Conservation (phyloP, 257 asterid species). For the Solanum corneliomulleri region DNA sequence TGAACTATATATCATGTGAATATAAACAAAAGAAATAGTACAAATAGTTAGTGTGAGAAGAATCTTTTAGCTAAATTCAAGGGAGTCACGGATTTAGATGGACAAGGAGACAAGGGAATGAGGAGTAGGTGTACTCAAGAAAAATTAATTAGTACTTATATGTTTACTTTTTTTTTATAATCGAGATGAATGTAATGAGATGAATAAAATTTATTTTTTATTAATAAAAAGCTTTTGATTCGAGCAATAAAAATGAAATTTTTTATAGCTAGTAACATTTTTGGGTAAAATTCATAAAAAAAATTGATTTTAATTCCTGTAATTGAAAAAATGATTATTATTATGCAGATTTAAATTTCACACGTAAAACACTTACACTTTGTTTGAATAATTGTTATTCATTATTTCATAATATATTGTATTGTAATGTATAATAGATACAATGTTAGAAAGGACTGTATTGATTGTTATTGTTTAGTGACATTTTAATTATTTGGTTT, state of each 20-base stretch:
- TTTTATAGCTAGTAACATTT: neutral
- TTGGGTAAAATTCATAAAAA: neutral
- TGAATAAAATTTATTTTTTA: neutral
- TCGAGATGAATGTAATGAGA: too few relatives aligned
- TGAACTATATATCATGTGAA: neutral
- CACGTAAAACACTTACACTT: neutral
- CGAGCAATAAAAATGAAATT: neutral
- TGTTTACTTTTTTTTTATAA: neutral
- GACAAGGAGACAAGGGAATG: conserved; percentile 9
- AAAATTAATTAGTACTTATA: neutral
- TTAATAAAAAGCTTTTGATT: neutral
- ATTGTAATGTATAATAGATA: too few relatives aligned
- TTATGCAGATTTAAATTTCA: neutral
- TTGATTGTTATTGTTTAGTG: too few relatives aligned
- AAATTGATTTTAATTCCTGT: accelerated
- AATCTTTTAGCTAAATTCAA: neutral
- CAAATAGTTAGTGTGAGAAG: neutral
- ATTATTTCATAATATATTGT: too few relatives aligned
- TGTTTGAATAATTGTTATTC: too few relatives aligned
- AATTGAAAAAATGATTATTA: neutral
- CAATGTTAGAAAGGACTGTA: too few relatives aligned
- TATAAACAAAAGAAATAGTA: neutral
- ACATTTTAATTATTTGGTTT: too few relatives aligned
- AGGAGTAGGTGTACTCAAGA: neutral
- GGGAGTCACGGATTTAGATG: conserved; percentile 14